Conservation (phyloP, 169 alveolate genomes). For the Perkinsus olseni region DNA sequence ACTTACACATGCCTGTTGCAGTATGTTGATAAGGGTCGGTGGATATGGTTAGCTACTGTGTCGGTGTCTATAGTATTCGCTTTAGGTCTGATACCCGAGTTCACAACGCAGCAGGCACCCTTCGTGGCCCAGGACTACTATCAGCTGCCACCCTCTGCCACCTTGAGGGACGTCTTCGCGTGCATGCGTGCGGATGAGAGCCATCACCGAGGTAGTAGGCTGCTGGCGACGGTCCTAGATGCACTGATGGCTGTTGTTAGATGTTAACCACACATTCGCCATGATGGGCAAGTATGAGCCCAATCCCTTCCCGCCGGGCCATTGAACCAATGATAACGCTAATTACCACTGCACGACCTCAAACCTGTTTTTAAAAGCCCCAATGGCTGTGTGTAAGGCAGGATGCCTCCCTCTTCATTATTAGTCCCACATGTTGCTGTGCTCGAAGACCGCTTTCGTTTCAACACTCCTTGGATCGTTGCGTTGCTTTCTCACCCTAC, state of each 20-base stretch:
- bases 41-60: neutral
- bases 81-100: neutral
- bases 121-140: conserved; percentile 41
- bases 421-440: neutral
- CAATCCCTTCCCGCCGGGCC: conserved; percentile 39
- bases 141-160: conserved; percentile 41
- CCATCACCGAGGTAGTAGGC: conserved; percentile 43
- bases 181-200: conserved; percentile 58
- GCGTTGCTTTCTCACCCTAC: too few species aligned
- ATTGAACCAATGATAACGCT: conserved; percentile 11
- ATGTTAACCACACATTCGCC: conserved; percentile 37
- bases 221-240: neutral
- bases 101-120: conserved; percentile 28
- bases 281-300: conserved; percentile 25
- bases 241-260: neutral
- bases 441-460: neutral
- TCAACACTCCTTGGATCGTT: too few species aligned
- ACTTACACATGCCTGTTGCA: conserved; percentile 44
- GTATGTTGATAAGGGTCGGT: conserved; percentile 29
- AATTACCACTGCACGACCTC: neutral
- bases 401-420: neutral
- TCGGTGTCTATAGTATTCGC: too few species aligned
- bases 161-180: conserved; percentile 42
- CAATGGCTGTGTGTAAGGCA: neutral
- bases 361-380: neutral